A percentile compares a stretch with the other conserved stretches of the same genome.
Conservation (phyloP, 2,329 filamentous ascomycete species). For the Neofusicoccum kwambonambiense region DNA sequence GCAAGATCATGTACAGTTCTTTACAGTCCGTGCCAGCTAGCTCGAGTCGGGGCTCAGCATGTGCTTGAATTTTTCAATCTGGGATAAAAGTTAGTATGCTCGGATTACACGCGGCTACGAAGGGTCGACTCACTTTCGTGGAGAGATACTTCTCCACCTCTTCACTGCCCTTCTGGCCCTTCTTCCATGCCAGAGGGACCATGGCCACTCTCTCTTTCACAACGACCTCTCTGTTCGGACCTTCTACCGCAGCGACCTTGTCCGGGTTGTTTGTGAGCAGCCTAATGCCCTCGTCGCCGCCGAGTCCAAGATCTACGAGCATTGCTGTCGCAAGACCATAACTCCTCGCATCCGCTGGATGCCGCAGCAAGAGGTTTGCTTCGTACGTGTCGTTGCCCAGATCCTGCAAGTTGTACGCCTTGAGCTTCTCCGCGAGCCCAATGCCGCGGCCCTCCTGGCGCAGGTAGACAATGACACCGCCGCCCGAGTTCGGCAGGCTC, state of each 20-base stretch:
- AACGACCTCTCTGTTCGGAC: conserved; percentile 80
- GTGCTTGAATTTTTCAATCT: conserved; percentile 56
- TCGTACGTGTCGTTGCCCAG: conserved; percentile 97
- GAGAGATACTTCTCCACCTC: conserved; percentile 93
- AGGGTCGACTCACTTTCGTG: conserved; percentile 70
- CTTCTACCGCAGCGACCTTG: conserved; percentile 92
- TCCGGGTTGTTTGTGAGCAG: conserved; percentile 96
- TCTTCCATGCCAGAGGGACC: conserved; percentile 91
- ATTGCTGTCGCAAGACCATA: conserved; percentile 98
- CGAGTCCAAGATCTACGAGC: conserved; percentile 77
- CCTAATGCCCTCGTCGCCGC: conserved; percentile 67
- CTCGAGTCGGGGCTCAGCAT: conserved; percentile 40
- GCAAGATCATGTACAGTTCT: background rate
- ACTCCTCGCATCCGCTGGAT: conserved; percentile 90
- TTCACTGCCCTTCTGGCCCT: conserved; percentile 70
- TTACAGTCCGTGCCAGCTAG: background rate
- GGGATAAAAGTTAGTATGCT: conserved; percentile 18
- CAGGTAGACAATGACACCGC: conserved; percentile 92
- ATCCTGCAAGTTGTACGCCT: conserved; percentile 97
- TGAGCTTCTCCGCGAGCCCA: conserved; percentile 90
- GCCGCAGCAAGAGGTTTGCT: conserved; percentile 84
- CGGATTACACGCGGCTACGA: no score
- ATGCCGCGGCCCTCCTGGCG: conserved; percentile 96
- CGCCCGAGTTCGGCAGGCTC: conserved; percentile 65
- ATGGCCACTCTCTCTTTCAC: conserved; percentile 91